These are phyloP conservation scores for Fusarium fracticaudum DNA, from an alignment of 2,329 filamentous ascomycete genomes.

Conservation along the genomic window DNA sequence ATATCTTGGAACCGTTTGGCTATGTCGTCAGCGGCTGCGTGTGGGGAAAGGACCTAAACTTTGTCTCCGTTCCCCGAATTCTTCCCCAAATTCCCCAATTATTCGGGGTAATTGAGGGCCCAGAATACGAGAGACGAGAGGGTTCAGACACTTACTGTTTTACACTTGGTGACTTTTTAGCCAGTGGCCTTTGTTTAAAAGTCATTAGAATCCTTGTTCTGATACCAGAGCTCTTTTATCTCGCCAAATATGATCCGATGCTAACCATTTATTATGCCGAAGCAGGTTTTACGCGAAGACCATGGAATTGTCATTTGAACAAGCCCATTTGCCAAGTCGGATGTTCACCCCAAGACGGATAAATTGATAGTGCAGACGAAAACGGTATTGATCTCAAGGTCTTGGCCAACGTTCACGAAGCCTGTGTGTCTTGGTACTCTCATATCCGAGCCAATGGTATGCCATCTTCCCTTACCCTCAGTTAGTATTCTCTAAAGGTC, in stretches of 20 bases:
- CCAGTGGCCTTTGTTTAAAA: neutral
- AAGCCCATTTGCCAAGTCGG: slow-evolving; percentile 1
- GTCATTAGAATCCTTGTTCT: too few relatives aligned
- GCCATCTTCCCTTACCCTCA: neutral
- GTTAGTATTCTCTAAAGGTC: neutral
- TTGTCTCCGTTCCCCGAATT: slow-evolving; percentile 17
- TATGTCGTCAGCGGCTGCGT: slow-evolving; percentile 23
- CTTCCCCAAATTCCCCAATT: slow-evolving; percentile 24
- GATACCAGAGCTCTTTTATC: neutral
- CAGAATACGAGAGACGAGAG: neutral
- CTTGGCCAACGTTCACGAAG: neutral
- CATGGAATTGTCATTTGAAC: neutral
- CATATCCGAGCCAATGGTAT: neutral
- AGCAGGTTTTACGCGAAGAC: neutral
- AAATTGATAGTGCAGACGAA: neutral
- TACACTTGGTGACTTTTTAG: neutral
- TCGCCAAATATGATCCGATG: neutral
- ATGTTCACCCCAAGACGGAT: neutral
- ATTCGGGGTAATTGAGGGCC: slow-evolving; percentile 29
- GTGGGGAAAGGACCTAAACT: slow-evolving; percentile 42
- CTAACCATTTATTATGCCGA: neutral
- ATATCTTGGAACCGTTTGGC: neutral
- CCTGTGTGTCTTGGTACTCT: too few relatives aligned
- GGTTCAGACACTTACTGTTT: too few relatives aligned
- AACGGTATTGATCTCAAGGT: slow-evolving; percentile 3